Base-by-base conservation (phyloP, 495 filamentous ascomycete genomes). In the Penicillium lividum region DNA sequence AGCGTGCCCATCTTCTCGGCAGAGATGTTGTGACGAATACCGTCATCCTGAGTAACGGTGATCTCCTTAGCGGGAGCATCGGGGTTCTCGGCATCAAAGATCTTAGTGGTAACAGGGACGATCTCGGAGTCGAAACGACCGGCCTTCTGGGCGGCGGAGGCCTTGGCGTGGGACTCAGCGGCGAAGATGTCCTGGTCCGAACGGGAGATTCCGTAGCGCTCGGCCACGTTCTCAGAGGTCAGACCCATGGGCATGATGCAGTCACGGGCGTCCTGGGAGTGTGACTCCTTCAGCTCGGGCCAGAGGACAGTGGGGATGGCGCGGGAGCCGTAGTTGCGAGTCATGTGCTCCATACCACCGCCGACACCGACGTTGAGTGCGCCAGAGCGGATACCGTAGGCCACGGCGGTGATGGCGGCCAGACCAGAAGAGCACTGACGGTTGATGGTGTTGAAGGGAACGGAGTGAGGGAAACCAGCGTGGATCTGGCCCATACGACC, bases 261-360 rank as follows among this genome's bases (percentile, higher is more conserved):
- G 68, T 96, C 92, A 40, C 80, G 69, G 7, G 90, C 88, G 55
- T 94, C 89, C 70, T 88, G 78, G 7, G 84, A 84, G 7, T 68
- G 68, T 2, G 78, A 85, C 3, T 89, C 80, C 63, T 77, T 84
- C 56, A 96, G 71, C 46, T 82, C 87, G 1, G 86, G 83, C 87
- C 91, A 96, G n/a, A 90, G 70, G 43, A 90, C 84, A 3, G 84
- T 86, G 0, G 93, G 93, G 54, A 97, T 93, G 7, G 93, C 93
- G 53, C 84, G 77, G 0, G 78, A 83, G 7, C 87, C 91, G 73
- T 97, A 97, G 71, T 96, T 96, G 53, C 87, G 74, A 49, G 90
- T 95, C 92, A 97, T 96, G 69, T 85, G 89, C 80, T 97, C 92
- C 88, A 93, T 95, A 16, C 92, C 92, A 22, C 88, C 93, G 36